Evolutionary conservation across 2,329 filamentous ascomycete species (phyloP).

Genomic region (Fusarium coicis): DNA sequence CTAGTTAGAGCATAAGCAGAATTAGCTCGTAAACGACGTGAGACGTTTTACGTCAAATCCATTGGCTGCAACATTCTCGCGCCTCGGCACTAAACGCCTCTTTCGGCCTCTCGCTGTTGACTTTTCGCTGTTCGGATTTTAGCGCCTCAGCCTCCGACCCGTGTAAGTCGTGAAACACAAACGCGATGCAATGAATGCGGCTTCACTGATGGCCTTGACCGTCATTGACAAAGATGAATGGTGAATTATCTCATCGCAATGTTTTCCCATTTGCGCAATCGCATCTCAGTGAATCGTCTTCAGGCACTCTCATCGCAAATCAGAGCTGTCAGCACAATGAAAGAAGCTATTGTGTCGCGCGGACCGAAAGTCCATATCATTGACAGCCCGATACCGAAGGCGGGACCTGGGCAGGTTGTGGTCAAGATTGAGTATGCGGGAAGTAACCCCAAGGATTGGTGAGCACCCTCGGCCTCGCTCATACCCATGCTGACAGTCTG

Average conservation of each 20-base stretch:
- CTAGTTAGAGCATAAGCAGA: neutral
- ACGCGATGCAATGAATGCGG: neutral
- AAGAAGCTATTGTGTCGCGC: slow-evolving; percentile 20
- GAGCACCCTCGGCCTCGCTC: neutral
- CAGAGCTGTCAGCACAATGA: slow-evolving; percentile 14
- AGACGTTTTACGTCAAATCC: neutral
- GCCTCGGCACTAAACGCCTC: slow-evolving; percentile 14
- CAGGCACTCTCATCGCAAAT: slow-evolving; percentile 3
- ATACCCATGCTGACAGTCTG: accelerated
- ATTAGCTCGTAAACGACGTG: slow-evolving; percentile 9
- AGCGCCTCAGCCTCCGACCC: neutral
- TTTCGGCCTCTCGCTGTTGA: slow-evolving; percentile 17
- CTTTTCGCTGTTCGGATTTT: slow-evolving; percentile 29
- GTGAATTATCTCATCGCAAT: neutral
- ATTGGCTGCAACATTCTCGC: neutral
- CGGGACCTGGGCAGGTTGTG: slow-evolving; percentile 13
- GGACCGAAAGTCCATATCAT: slow-evolving; percentile 15
- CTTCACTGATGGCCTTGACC: neutral
- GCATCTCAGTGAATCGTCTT: neutral
- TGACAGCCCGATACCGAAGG: slow-evolving; percentile 4
- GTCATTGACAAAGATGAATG: neutral
- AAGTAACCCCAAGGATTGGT: slow-evolving; percentile 31
- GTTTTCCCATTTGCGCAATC: neutral
- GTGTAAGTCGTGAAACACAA: neutral
- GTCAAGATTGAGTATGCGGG: slow-evolving; percentile 16